Evolutionary conservation across 1,139 yeast species (phyloP).

Genomic region (Barnettozyma hawaiiensis): DNA sequence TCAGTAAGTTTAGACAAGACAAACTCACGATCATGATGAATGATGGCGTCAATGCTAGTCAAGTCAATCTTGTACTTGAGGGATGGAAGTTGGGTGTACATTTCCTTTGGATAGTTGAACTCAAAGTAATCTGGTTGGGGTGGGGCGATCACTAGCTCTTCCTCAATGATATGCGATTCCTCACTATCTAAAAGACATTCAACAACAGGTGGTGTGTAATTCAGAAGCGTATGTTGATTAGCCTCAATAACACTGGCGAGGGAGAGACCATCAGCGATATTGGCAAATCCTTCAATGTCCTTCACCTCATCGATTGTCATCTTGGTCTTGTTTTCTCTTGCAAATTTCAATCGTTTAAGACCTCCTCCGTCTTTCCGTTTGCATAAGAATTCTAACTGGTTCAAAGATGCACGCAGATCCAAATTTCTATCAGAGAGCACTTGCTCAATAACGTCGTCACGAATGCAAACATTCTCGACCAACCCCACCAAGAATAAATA

Average conservation of each 20-base stretch:
- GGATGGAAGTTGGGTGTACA: slow-evolving; percentile 7
- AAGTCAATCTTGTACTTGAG: not conserved
- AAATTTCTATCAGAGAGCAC: slow-evolving; percentile 33
- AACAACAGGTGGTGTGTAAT: slow-evolving; percentile 37
- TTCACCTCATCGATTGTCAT: slow-evolving; percentile 19
- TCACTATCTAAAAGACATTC: slow-evolving; percentile 26
- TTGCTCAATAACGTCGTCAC: slow-evolving; percentile 29
- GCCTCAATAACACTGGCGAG: slow-evolving; percentile 35
- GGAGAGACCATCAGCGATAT: slow-evolving; percentile 35
- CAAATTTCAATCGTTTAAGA: not conserved
- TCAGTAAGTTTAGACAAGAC: slow-evolving; percentile 12
- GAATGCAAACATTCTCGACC: slow-evolving; percentile 34
- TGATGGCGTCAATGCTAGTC: slow-evolving; percentile 1
- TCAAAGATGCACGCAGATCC: slow-evolving; percentile 54
- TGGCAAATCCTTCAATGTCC: slow-evolving; percentile 12
- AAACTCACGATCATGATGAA: slow-evolving; percentile 12
- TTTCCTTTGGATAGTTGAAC: slow-evolving; percentile 10
- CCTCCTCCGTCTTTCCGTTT: slow-evolving; percentile 21
- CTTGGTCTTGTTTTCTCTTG: not conserved
- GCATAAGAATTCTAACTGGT: slow-evolving; percentile 54
- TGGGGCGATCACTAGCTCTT: not conserved
- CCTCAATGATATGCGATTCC: slow-evolving; percentile 17
- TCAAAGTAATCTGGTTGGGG: slow-evolving; percentile 14
- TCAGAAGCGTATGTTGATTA: slow-evolving; percentile 34
- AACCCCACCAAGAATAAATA: slow-evolving; percentile 40